Evolutionary conservation across 2,329 filamentous ascomycete species (phyloP).

Genomic region (Penicillium polonicum): DNA sequence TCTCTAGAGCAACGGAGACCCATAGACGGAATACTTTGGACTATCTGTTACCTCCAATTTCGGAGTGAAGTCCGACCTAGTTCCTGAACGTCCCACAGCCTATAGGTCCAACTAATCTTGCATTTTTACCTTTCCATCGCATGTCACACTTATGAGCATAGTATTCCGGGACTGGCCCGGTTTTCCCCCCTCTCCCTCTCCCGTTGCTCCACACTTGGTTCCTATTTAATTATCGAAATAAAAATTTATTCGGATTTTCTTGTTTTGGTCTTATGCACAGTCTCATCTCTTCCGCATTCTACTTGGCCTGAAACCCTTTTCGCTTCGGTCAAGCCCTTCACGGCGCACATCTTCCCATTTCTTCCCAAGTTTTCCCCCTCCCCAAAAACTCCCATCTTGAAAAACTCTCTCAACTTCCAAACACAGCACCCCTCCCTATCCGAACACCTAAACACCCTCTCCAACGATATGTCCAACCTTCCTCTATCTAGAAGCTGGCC

Average conservation of each 20-base stretch:
- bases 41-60: background rate
- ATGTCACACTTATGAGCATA: constrained; percentile 15
- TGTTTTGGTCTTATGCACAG: constrained; percentile 17
- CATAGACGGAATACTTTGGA: too few species aligned
- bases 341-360: constrained; percentile 1
- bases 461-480: constrained; percentile 32
- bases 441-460: background rate
- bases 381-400: background rate
- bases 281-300: constrained; percentile 9
- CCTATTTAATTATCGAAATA: constrained; percentile 18
- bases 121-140: constrained; percentile 3
- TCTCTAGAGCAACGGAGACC: background rate
- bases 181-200: constrained; percentile 12
- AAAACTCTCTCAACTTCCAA: background rate
- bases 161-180: constrained; percentile 19
- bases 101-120: constrained; percentile 6
- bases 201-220: constrained; percentile 24
- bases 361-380: background rate
- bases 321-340: constrained; percentile 1
- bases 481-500: constrained; percentile 31
- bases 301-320: background rate
- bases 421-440: background rate
- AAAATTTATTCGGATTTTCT: constrained; percentile 20
- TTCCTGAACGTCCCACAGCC: constrained; percentile 11
- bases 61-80: constrained; percentile 11